Evolutionary conservation across 495 filamentous ascomycete genomes (phyloP).

Genomic region (Sabuloglossum arenarium): DNA sequence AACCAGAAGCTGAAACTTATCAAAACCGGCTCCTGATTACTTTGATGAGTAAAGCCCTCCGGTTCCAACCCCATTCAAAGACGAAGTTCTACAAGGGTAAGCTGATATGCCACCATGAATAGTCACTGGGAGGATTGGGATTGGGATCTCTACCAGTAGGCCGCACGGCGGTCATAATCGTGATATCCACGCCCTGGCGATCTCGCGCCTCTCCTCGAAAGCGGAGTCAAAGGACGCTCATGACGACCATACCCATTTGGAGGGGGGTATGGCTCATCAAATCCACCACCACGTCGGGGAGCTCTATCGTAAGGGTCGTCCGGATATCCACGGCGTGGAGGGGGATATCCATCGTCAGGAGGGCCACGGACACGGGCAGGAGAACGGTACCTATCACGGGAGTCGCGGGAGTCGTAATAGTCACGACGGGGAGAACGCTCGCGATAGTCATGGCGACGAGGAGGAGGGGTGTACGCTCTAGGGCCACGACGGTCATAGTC

Average conservation of each 20-base stretch:
- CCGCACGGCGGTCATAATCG: constrained; percentile 3
- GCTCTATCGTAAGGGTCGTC: constrained; percentile 31
- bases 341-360: constrained; percentile 61
- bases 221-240: constrained; percentile 37
- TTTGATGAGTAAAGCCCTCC: not conserved
- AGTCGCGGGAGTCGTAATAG: constrained; percentile 64
- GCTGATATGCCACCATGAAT: not conserved
- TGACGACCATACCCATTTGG: constrained; percentile 33
- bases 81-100: not conserved
- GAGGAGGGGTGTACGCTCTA: constrained; percentile 56
- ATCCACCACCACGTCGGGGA: constrained; percentile 24
- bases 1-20: not conserved
- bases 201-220: constrained; percentile 7
- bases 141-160: constrained; percentile 5
- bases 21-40: not conserved
- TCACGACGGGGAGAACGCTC: constrained; percentile 57
- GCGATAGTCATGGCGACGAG: constrained; percentile 58
- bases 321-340: constrained; percentile 34
- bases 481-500: constrained; percentile 63
- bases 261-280: constrained; percentile 40
- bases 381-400: constrained; percentile 39
- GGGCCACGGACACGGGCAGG: constrained; percentile 47
- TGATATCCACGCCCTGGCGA: constrained; percentile 6
- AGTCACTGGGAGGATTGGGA: not conserved
- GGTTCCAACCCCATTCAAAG: not conserved